Evolutionary conservation across 108 stramenopile species (phyloP), one percentile per base, ranked within the genome.

Genomic region (Halocafeteria seosinensis): DNA sequence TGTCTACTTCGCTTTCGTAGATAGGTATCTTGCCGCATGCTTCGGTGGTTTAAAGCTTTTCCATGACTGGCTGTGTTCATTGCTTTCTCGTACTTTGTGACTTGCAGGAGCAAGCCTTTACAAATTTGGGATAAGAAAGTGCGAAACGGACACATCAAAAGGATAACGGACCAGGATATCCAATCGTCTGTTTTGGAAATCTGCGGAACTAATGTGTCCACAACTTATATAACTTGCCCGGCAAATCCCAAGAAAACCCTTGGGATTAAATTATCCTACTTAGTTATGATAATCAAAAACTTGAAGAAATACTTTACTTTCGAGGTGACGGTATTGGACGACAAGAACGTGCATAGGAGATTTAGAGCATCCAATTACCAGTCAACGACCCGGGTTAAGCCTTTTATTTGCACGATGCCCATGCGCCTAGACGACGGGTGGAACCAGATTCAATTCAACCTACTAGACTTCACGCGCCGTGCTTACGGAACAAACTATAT

Each of bases 361-460:
- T 90, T 90, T 67, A 81, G 89, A 26, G 89, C 89, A 6, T 85
- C 85, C 38, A 90, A 87, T 71, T 90, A 88, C 62, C 89, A 90
- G 74, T 83, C 79, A 37, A 85, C 84, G 34, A 90, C 89, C 26
- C 73, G 88, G 58, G 89, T 90, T 28, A 88, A 90, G 76, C 85
- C 87, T 13, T 90, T 88, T 71, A 90, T 90, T 64, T 90, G 89
- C 74, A 87, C 88, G 25, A 90, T 90, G 89, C 89, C 89, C 57
- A 90, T 90, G 89, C 77, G 86, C 30, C 71, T 90, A 42, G 89
- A 90, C 58, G 89, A 90, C 57, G 89, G 89, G 29, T 90, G 89
- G 89, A 90, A 90, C 78, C 89, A 90, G 74, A 87, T 90, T 51
- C 89, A 90, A 71, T 90, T 90, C 72, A 90, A 90, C 77, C 74